Conservation (phyloP, 1,284 basidiomycete genomes). For the Apiotrichum akiyoshidainum region DNA sequence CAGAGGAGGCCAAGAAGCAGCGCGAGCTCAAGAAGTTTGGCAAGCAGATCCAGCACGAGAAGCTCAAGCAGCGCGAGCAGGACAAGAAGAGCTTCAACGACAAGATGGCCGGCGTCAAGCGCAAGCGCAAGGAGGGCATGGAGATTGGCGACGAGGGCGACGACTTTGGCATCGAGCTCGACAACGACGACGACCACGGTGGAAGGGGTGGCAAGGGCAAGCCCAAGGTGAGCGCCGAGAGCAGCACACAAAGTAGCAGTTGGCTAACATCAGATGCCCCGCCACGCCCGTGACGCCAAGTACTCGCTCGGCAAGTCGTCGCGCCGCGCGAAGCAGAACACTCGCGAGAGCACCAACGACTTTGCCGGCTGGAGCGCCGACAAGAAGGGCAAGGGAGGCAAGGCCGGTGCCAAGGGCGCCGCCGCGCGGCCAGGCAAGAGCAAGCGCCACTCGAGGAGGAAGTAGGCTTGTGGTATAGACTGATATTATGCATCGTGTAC, state of each 20-base stretch:
- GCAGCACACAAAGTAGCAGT: background rate
- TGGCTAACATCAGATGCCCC: conserved; percentile 53
- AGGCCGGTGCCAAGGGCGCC: conserved; percentile 26
- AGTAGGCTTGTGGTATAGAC: background rate
- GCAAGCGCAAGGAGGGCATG: conserved; percentile 81
- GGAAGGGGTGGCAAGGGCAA: conserved; percentile 35
- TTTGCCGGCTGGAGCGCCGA: conserved; percentile 57
- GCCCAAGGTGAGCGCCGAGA: conserved; percentile 37
- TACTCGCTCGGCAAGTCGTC: conserved; percentile 69
- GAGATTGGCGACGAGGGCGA: conserved; percentile 59
- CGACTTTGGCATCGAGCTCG: conserved; percentile 21
- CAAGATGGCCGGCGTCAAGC: conserved; percentile 74
- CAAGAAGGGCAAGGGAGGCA: conserved; percentile 47
- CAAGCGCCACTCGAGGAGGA: conserved; percentile 21
- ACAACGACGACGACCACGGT: conserved; percentile 14
- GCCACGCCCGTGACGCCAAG: conserved; percentile 70
- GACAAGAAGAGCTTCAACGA: conserved; percentile 83
- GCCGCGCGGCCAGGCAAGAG: conserved; percentile 36
- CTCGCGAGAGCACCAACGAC: conserved; percentile 69
- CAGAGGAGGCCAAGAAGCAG: conserved; percentile 86
- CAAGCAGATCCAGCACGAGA: conserved; percentile 90
- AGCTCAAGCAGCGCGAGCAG: conserved; percentile 70
- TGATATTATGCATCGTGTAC: conserved; percentile 7
- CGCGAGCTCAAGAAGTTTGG: conserved; percentile 97
- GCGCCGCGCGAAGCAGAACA: conserved; percentile 73